Evolutionary conservation across 108 stramenopile genomes (phyloP), one percentile per base, ranked within the genome.

Genomic region (Skeletonema potamos): DNA sequence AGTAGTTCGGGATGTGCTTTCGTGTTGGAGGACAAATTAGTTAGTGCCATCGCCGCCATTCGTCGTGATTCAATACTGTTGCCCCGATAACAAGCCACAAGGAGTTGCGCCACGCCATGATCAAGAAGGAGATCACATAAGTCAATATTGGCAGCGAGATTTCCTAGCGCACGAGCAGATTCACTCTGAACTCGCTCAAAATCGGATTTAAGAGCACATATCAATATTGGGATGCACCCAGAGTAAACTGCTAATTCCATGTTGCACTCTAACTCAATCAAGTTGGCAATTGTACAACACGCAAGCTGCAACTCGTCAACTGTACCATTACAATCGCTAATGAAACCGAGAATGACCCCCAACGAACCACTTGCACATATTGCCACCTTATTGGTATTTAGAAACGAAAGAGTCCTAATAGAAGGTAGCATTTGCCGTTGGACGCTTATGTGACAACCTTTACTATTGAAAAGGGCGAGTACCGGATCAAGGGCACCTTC

Each of bases 401-500:
- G 68, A 54, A 93, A 95, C 15, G 88, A 89, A 9, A 95, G 80
- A 11, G 85, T 82, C 30, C 83, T 86, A 55, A 95, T 62, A 15
- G 92, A 90, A 36, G 92, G 90, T n/a, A 95, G 63, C 10, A 92
- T 79, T 62, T 92, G 76, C 18, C 84, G 56, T 64, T 93, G 89
- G 26, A 93, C 87, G 34, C 81, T 77, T 9, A 81, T 82, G 61
- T 92, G 83, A 48, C 18, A 17, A 48, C 0, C 1, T 32, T 92
- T 86, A 32, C 88, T 93, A 30, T 89, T 70, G 2, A 89, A 86
- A 8, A 95, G 83, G 74, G 90, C 90, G 10, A 95, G 81, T 17
- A 95, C 89, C 8, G 94, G 86, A 71, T 92, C 91, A 4, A 95
- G 75, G 8, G 92, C 92, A 9, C 92, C 92, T 68, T 87, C 92